A percentile compares a stretch with the other conserved stretches of the same genome.
These are phyloP conservation scores for Colletotrichum filicis DNA, from an alignment of 2,329 filamentous ascomycete genomes.

Conservation along the genomic window DNA sequence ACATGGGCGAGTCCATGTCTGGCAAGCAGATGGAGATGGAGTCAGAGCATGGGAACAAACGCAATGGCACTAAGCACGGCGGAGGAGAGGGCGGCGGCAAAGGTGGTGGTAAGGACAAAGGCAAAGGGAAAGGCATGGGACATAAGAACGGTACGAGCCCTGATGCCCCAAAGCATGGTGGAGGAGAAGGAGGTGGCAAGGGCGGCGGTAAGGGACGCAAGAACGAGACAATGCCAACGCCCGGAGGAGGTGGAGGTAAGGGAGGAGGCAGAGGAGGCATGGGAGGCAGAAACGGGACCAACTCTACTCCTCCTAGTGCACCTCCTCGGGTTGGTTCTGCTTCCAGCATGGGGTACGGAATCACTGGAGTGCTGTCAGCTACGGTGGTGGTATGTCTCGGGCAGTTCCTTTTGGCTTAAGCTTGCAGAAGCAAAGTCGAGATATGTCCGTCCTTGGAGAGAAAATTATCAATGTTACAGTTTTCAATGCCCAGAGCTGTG, in stretches of 20 bases:
- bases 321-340: constrained; percentile 6
- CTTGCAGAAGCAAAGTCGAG: too few relatives aligned
- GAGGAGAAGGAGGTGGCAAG: constrained; percentile 1
- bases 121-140: not conserved
- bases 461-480: too few relatives aligned
- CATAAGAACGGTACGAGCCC: not conserved
- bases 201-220: not conserved
- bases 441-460: not conserved
- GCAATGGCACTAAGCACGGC: constrained; percentile 8
- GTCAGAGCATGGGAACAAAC: not conserved
- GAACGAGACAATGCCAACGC: not conserved
- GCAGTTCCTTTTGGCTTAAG: constrained; percentile 20
- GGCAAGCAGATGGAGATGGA: not conserved
- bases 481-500: not conserved
- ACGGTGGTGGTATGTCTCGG: constrained; percentile 17
- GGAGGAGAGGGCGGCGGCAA: not conserved
- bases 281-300: not conserved
- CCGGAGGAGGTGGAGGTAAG: not conserved
- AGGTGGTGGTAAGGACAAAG: not conserved
- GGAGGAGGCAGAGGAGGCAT: not conserved
- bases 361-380: constrained; percentile 12
- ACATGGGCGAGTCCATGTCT: not conserved
- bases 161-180: not conserved
- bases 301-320: not conserved
- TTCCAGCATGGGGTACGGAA: not conserved